A percentile compares a stretch with the other conserved stretches of the same genome.
These are phyloP conservation scores for Nepenthes gracilis DNA, from an alignment of 148 eudicot genomes.

Conservation along the genomic window DNA sequence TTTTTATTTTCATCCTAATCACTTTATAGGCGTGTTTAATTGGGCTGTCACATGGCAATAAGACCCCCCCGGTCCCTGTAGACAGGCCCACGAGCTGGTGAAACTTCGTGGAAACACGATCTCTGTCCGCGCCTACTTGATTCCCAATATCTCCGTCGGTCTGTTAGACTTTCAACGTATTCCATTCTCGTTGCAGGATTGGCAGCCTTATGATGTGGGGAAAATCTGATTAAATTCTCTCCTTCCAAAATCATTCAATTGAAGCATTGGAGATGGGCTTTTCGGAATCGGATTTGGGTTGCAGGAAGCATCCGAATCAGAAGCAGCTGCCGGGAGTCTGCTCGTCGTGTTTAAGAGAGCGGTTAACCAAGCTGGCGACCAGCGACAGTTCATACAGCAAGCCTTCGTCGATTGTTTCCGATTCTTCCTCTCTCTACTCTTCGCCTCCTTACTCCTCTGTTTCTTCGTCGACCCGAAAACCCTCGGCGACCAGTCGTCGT, in stretches of 20 bases:
- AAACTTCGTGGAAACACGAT: conserved; percentile 3
- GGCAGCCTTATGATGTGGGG: too few species aligned
- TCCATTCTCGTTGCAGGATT: too few species aligned
- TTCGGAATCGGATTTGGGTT: conserved; percentile 13
- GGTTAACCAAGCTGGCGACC: conserved; percentile 8
- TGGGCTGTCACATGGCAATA: too few species aligned
- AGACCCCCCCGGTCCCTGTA: too few species aligned
- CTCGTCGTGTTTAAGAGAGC: conserved; percentile 25
- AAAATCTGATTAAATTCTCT: too few species aligned
- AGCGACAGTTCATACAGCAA: not conserved
- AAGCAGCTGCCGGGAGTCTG: conserved; percentile 28
- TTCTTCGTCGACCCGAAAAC: not conserved
- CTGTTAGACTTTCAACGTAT: too few species aligned
- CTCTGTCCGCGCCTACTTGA: not conserved
- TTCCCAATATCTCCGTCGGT: not conserved
- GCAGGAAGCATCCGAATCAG: conserved; percentile 23
- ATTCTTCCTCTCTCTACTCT: conserved; percentile 5
- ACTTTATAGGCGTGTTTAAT: too few species aligned
- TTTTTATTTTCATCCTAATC: too few species aligned
- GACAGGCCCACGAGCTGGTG: not conserved
- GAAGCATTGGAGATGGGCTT: conserved; percentile 10
- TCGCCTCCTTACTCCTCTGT: conserved; percentile 3
- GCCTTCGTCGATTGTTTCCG: not conserved
- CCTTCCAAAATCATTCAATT: too few species aligned
- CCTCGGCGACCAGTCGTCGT: conserved; percentile 7